These are phyloP conservation scores for Fremontodendron californicum DNA, from an alignment of 345 rosid species.

Conservation along the genomic window DNA sequence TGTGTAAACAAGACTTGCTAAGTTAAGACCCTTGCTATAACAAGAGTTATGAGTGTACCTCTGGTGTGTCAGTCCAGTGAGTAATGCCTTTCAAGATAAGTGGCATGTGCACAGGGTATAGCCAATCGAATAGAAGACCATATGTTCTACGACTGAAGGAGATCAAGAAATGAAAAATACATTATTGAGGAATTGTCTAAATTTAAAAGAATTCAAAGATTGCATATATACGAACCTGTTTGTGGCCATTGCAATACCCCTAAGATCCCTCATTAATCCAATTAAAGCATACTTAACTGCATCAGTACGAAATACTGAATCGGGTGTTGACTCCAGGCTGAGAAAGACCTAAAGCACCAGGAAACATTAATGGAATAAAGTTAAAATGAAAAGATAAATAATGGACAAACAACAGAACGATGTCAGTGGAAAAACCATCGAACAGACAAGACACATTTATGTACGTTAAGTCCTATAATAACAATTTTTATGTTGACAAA, in stretches of 20 bases:
- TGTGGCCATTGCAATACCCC: conserved; percentile 98
- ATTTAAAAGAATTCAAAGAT: background rate
- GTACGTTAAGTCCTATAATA: background rate
- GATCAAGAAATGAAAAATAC: background rate
- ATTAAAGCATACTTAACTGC: conserved; percentile 83
- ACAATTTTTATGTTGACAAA: background rate
- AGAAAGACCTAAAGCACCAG: conserved; percentile 56
- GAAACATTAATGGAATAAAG: conserved; percentile 21
- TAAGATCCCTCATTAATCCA: conserved; percentile 95
- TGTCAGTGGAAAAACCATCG: conserved; percentile 6
- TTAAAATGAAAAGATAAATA: conserved; percentile 11
- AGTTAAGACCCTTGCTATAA: background rate
- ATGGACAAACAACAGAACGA: conserved; percentile 13
- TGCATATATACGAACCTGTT: conserved; percentile 50
- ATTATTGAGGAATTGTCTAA: background rate
- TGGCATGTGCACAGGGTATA: conserved; percentile 93
- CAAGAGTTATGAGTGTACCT: conserved; percentile 45
- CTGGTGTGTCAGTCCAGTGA: conserved; percentile 96
- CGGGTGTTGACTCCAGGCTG: conserved; percentile 86
- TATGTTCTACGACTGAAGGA: conserved; percentile 83
- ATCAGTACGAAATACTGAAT: conserved; percentile 84
- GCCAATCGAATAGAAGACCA: conserved; percentile 94
- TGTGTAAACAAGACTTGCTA: background rate
- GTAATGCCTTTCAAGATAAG: conserved; percentile 87
- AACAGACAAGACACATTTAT: background rate